Evolutionary conservation across 176 grass and related monocot genomes (phyloP), one percentile per base, ranked within the genome.

Genomic region (Avena atlantica): DNA sequence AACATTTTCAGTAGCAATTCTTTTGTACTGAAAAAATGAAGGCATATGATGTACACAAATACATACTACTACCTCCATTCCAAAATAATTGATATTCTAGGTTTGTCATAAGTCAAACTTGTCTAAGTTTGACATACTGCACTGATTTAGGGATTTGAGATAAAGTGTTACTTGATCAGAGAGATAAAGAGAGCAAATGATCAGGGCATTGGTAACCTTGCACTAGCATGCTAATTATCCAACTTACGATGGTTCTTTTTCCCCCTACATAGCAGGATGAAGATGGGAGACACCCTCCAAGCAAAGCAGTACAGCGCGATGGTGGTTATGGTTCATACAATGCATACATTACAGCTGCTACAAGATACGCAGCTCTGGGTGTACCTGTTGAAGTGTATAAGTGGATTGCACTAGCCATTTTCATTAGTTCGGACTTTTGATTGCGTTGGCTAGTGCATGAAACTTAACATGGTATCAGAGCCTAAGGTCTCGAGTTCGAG

Each of bases 291-390:
- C 88, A 91, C 36, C 91, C 93, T 76, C 86, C 89, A 45, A 92
- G 90, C 51, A 91, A 84, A 91, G 60, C 72, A 74, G 23, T 4
- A 14, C 31, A 78, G 10, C 19, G 55, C 6, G 90, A 95, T 42
- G 87, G 89, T 61, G 93, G 93, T 58, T 95, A 93, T 89, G 93
- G 93, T 82, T 87, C 93, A 56, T 95, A 95, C 63, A 93, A 89
- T 85, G 89, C 93, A 77, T 95, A 93, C 77, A 95, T 95, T 61
- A 87, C 93, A 82, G 93, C 93, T 48, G 91, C 91, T 85, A 95
- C 93, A 34, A 91, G 93, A 59, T 95, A 93, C 79, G 93, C 89
- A 34, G 81, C 89, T 21, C 60, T 93, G 55, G 93, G 91, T 82
- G 25, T 25, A 25, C n/a, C n/a, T n/a, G n/a, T n/a, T n/a, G n/a